Evolutionary conservation across 2,329 filamentous ascomycete species (phyloP), one percentile per base, ranked within the genome.

Genomic region (Colletotrichum abscissum): DNA sequence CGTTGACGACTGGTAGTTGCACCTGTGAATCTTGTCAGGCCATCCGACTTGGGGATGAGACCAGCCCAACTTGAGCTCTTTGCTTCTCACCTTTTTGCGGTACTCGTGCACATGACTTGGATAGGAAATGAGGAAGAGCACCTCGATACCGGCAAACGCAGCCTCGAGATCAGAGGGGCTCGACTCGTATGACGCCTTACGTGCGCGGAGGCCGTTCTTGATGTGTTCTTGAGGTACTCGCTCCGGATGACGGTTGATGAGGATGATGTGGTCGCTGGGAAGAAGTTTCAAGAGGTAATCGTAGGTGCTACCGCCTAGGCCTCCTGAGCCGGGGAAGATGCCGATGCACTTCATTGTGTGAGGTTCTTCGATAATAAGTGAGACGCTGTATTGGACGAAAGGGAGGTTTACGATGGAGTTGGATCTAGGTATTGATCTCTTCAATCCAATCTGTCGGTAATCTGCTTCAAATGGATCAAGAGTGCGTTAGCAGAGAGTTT

Each of bases 61-160:
- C 14, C 11, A 56, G 14, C 3, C 5, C 26, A 19, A 16, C 19
- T n/a, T 11, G 0, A 16, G 7, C n/a, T 5, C 33, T 35, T 24
- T 9, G 1, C 7, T 19, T 8, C 26, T 68, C 46, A 85, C 84
- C 77, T 85, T 80, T 24, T 82, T 78, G 1, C 87, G 82, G 74
- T 85, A 83, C 6, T 87, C 81, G 67, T 84, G 83, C 49, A 87
- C 86, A 58, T 86, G 83, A 66, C 85, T 86, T 16, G 87, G 84
- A 74, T 87, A 89, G 0, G 88, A 90, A 42, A 91, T 85, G 42
- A 91, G 81, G 77, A 91, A 88, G 59, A 91, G 79, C 30, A 83
- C 81, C 22, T 88, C 84, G 16, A 89, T 82, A 8, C 84, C 87
- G 2, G 81, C 74, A 67, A 91, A 89, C 2, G 85, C 88, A 1